A percentile compares a stretch with the other conserved stretches of the same genome.
These are phyloP conservation scores for Chrysoporthe puriensis DNA, from an alignment of 2,329 filamentous ascomycete species.

Conservation along the genomic window DNA sequence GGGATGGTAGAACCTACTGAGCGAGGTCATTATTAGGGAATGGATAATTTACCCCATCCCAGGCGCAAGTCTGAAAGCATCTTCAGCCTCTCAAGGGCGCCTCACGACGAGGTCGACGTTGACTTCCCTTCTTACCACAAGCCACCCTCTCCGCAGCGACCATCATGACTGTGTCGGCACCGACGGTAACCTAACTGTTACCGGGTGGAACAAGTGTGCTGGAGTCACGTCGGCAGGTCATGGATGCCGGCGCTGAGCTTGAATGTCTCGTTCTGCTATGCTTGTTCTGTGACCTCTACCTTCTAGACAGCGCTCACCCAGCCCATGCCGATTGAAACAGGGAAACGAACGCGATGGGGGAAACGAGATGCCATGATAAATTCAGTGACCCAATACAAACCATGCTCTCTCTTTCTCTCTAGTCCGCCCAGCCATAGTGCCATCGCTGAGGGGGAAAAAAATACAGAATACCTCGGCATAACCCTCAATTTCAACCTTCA, in stretches of 20 bases:
- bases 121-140: background rate
- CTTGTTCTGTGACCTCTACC: background rate
- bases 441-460: background rate
- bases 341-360: background rate
- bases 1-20: background rate
- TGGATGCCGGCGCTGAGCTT: background rate
- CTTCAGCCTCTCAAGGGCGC: too few species aligned
- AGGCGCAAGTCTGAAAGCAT: too few species aligned
- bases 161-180: background rate
- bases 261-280: background rate
- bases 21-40: background rate
- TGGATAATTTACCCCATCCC: background rate
- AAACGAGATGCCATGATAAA: background rate
- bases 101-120: background rate
- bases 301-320: background rate
- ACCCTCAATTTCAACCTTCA: slow-evolving; percentile 41
- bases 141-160: background rate
- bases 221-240: background rate
- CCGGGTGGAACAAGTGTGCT: background rate
- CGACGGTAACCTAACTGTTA: too few species aligned
- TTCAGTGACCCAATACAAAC: background rate
- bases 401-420: background rate
- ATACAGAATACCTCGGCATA: background rate
- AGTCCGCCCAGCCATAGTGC: background rate
- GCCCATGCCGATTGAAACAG: background rate